Conservation (phyloP, 352 stramenopile species). For the Pythium apleroticum region DNA sequence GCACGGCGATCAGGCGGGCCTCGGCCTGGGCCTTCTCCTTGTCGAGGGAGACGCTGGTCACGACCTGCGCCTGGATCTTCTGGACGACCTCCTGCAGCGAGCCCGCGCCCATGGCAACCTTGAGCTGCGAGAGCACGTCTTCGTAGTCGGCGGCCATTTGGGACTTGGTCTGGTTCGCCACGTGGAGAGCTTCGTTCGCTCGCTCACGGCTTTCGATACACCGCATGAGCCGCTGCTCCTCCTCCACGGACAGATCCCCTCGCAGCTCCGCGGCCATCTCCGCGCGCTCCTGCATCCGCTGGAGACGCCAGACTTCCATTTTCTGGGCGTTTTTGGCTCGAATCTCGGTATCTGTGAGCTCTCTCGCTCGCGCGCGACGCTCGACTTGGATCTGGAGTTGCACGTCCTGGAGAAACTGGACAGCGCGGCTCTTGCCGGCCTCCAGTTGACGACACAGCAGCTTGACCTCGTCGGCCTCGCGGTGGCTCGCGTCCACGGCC, state of each 20-base stretch:
- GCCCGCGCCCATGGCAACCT: conserved; percentile 58
- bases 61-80: conserved; percentile 64
- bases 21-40: conserved; percentile 75
- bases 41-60: conserved; percentile 61
- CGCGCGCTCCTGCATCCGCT: conserved; percentile 66
- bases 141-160: conserved; percentile 75
- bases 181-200: conserved; percentile 60
- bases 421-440: conserved; percentile 61
- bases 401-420: conserved; percentile 82
- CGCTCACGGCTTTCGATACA: conserved; percentile 68
- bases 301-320: conserved; percentile 76
- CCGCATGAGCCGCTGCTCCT: conserved; percentile 53
- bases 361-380: conserved; percentile 53
- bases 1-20: conserved; percentile 43
- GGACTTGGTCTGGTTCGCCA: conserved; percentile 63
- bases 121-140: conserved; percentile 58
- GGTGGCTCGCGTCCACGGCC: conserved; percentile 61
- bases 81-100: conserved; percentile 61
- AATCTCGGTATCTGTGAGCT: conserved; percentile 77
- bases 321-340: conserved; percentile 78
- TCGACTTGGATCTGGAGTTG: conserved; percentile 74
- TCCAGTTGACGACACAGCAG: conserved; percentile 76
- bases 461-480: conserved; percentile 72
- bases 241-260: conserved; percentile 66
- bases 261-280: conserved; percentile 78